A percentile compares a stretch with the other conserved stretches of the same genome.
These are phyloP conservation scores for Cadophora gregata DNA, from an alignment of 2,329 filamentous ascomycete genomes.

Conservation along the genomic window DNA sequence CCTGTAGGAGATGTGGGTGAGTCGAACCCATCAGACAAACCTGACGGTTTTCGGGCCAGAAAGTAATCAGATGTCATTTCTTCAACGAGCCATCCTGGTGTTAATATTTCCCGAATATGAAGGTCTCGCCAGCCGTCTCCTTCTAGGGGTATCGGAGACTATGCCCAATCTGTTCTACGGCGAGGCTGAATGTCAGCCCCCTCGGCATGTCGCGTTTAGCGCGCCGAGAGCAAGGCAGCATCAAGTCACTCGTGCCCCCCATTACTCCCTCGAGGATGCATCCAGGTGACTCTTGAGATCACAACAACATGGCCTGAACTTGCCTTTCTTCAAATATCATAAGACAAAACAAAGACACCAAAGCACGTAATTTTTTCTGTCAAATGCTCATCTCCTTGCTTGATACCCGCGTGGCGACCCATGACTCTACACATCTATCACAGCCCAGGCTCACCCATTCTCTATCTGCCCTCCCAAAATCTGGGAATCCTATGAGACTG, in stretches of 20 bases:
- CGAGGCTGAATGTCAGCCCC: constrained; percentile 33
- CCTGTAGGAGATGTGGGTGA: constrained; percentile 35
- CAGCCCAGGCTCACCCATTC: constrained; percentile 4
- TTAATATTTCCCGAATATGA: background rate
- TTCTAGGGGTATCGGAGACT: background rate
- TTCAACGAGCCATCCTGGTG: no score
- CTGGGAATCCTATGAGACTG: constrained; percentile 3
- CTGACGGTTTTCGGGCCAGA: constrained; percentile 35
- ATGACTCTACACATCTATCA: constrained; percentile 29
- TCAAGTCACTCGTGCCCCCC: constrained; percentile 14
- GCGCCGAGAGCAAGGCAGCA: constrained; percentile 17
- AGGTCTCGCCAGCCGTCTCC: background rate
- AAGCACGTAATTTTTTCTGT: constrained; percentile 1
- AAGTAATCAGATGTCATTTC: constrained; percentile 41
- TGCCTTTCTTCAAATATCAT: constrained; percentile 1
- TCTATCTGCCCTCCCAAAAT: constrained; percentile 9
- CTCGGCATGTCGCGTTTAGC: constrained; percentile 15
- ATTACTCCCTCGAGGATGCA: constrained; percentile 12
- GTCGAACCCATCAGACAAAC: constrained; percentile 35
- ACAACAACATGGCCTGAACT: constrained; percentile 35
- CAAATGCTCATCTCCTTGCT: constrained; percentile 34
- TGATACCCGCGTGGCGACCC: constrained; percentile 26
- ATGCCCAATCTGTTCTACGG: constrained; percentile 20
- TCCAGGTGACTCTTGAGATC: constrained; percentile 31
- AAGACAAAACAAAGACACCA: constrained; percentile 6